Percentiles rank a stretch among this genome's conserved stretches.
These are phyloP conservation scores for Biscogniauxia mediterranea DNA, from an alignment of 2,329 filamentous ascomycete genomes.

Conservation along the genomic window DNA sequence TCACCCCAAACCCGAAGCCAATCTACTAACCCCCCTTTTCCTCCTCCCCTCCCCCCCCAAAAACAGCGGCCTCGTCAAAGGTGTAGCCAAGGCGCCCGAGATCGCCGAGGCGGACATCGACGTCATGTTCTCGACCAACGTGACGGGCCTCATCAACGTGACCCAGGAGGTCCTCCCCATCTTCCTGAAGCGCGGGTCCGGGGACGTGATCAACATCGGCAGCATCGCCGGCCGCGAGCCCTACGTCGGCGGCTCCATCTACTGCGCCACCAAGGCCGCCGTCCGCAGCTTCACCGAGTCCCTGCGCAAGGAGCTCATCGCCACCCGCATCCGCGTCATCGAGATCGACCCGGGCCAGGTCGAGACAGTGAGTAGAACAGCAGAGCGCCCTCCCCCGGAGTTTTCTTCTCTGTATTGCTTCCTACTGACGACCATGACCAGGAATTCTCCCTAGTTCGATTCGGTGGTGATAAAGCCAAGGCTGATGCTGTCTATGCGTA, in stretches of 20 bases:
- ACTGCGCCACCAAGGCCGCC: conserved; percentile 77
- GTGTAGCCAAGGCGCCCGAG: conserved; percentile 79
- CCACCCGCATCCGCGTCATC: conserved; percentile 67
- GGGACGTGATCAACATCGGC: conserved; percentile 91
- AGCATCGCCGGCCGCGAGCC: conserved; percentile 61
- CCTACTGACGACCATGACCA: conserved; percentile 9
- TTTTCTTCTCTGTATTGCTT: neutral
- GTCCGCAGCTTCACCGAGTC: conserved; percentile 71
- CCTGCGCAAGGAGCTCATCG: conserved; percentile 68
- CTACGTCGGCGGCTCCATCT: conserved; percentile 72
- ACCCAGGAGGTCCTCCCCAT: conserved; percentile 85
- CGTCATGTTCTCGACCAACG: conserved; percentile 89
- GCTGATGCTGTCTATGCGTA: conserved; percentile 69
- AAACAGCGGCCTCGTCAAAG: conserved; percentile 79
- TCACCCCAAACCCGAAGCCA: neutral
- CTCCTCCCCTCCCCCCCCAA: neutral
- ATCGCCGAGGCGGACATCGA: conserved; percentile 81
- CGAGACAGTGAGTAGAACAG: conserved; percentile 51
- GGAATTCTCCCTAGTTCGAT: conserved; percentile 75
- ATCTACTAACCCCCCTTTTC: neutral
- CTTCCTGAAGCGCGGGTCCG: conserved; percentile 76
- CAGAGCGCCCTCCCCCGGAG: too few species aligned
- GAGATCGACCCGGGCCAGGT: conserved; percentile 78
- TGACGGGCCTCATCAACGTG: conserved; percentile 93
- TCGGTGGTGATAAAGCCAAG: conserved; percentile 72